These are phyloP conservation scores for Diaporthe aspalathi DNA, from an alignment of 2,329 filamentous ascomycete species.

Conservation along the genomic window DNA sequence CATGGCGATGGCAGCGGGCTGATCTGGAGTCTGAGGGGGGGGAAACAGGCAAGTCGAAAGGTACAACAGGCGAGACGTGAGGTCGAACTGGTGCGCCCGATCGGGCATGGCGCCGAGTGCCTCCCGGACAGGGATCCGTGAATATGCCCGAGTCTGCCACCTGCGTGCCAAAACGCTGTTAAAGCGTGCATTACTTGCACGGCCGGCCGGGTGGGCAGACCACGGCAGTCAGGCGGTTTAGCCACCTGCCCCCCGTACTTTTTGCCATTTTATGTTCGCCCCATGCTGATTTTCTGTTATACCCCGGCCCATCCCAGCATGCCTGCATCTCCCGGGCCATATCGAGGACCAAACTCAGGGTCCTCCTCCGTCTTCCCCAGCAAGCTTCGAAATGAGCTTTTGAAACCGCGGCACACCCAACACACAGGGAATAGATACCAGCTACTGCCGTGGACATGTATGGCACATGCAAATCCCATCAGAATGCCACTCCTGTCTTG, in stretches of 20 bases:
- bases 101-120: not conserved
- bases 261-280: not conserved
- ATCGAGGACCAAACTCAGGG: slow-evolving; percentile 25
- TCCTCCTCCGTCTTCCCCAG: not conserved
- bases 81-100: slow-evolving; percentile 26
- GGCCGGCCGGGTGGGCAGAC: too few relatives aligned
- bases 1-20: slow-evolving; percentile 23
- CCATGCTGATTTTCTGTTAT: not conserved
- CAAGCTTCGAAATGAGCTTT: slow-evolving; percentile 16
- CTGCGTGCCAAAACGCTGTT: not conserved
- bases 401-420: slow-evolving; percentile 1
- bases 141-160: not conserved
- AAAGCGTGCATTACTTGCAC: too few relatives aligned
- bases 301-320: slow-evolving; percentile 7
- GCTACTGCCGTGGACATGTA: not conserved
- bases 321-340: slow-evolving; percentile 14
- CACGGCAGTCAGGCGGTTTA: slow-evolving; percentile 23
- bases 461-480: not conserved
- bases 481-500: not conserved
- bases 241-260: not conserved
- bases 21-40: not conserved
- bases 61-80: slow-evolving; percentile 34
- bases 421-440: not conserved
- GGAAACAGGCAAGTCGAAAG: not conserved
- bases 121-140: slow-evolving; percentile 16